phyloP scores from a whole-genome alignment of 306 rosid species.

The Dicorynia guianensis region DNA sequence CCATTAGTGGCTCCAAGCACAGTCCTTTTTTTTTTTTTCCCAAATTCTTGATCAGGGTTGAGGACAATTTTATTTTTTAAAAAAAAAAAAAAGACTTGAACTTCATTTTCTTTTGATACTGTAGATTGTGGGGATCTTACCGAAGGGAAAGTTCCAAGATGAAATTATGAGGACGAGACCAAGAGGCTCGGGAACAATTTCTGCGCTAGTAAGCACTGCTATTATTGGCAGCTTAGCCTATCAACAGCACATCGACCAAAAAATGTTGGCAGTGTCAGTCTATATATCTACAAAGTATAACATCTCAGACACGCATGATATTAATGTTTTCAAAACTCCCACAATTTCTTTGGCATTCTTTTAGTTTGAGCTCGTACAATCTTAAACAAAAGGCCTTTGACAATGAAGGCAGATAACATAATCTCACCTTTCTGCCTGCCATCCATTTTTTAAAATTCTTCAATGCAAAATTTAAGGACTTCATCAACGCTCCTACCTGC shows the following conservation, averaged over 20 bases:
- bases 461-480: conserved; percentile 55
- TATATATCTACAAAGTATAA: not conserved
- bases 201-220: conserved; percentile 69
- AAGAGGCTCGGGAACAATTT: conserved; percentile 76
- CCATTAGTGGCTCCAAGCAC: conserved; percentile 80
- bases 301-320: not conserved
- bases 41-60: not conserved
- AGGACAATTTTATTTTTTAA: not conserved
- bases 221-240: conserved; percentile 73
- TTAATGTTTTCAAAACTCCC: no score
- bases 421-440: conserved; percentile 62
- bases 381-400: no score
- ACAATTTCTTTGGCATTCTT: no score
- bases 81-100: not conserved
- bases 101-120: not conserved
- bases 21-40: conserved; percentile 50
- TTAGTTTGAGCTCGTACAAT: no score
- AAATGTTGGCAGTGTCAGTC: not conserved
- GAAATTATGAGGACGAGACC: conserved; percentile 62
- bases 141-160: conserved; percentile 62
- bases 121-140: conserved; percentile 32
- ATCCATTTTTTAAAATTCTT: conserved; percentile 63
- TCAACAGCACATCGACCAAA: not conserved
- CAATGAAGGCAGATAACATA: not conserved
- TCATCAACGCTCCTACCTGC: conserved; percentile 66